Base-by-base conservation (phyloP, 1,284 basidiomycete genomes). In the Sporisorium scitamineum region DNA sequence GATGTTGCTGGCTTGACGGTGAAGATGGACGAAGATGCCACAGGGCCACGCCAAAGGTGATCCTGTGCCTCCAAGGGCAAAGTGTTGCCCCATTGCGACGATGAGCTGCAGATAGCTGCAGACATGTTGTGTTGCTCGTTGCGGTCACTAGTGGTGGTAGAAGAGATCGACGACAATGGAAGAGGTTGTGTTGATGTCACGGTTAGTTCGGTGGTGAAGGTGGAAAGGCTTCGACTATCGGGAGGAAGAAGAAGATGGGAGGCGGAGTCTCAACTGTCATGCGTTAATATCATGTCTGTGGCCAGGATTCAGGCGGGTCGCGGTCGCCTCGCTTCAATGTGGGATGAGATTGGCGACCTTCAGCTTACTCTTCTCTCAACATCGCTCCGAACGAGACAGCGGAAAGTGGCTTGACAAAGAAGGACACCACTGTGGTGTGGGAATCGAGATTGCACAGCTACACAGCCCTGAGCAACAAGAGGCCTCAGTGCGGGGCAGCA, bases 41-140 rank as follows among this genome's bases (percentile, higher is more conserved):
- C 14, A 24, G 67, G 41, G 8, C 67, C 67, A 32, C 57, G 52
- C 67, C 67, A 64, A 34, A 56, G 11, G 18, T 70, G 60, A 14
- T 57, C 67, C 20, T 55, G 57, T 11, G 64, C 54, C 20, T 66
- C 64, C 9, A 16, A 16, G 27, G 56, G 29, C 18, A 55, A n/a
- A n/a, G 34, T 41, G 2, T 58, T 42, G 26, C 44, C 24, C 44
- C 53, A n/a, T 1, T 16, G 29, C 20, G 55, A 44, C 10, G 66
- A 58, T 11, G 22, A 31, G 31, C 20, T 47, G 55, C 32, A 32
- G 18, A 22, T 24, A 1, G 51, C 41, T 27, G 60, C 34, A 20
- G 60, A 51, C 61, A 69, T 62, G 24, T 1, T 59, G 31, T n/a
- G 29, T 31, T 27, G n/a, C 20, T 27, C 3, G 16, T n/a, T 54